These are phyloP conservation scores for Colletotrichum tropicicola DNA, from an alignment of 2,329 filamentous ascomycete species.

Conservation along the genomic window DNA sequence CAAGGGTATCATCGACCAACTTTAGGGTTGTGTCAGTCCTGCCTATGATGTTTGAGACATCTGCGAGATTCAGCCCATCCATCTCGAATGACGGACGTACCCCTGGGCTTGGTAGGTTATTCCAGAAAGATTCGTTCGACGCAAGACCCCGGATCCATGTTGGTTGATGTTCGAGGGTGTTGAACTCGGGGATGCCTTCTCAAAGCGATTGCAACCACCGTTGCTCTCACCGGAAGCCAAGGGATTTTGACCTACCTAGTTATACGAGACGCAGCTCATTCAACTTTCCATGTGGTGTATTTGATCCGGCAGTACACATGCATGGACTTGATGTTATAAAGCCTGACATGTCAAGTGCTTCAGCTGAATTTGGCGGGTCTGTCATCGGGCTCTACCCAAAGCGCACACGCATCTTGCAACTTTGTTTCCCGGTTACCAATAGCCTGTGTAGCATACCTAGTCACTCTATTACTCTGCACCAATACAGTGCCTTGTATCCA, in stretches of 20 bases:
- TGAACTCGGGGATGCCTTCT: neutral
- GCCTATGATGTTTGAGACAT: neutral
- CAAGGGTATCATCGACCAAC: neutral
- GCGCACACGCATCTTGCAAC: no score
- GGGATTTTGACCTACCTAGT: neutral
- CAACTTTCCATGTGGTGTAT: neutral
- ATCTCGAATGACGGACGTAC: neutral
- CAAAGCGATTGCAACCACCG: neutral
- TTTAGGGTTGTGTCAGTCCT: neutral
- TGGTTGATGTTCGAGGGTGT: neutral
- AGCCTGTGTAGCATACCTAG: no score
- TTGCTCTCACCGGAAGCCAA: neutral
- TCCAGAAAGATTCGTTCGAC: neutral
- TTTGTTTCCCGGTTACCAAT: no score
- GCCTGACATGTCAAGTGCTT: no score
- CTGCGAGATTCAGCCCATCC: constrained; percentile 6
- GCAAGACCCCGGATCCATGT: neutral
- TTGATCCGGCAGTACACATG: no score
- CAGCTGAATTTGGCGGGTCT: no score
- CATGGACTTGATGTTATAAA: no score
- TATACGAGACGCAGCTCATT: neutral
- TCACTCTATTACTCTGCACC: no score
- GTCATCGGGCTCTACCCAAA: no score
- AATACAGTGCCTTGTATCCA: no score
- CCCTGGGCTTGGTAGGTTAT: neutral